Base-by-base conservation (phyloP, 257 asterid species). In the Anisodus acutangulus region DNA sequence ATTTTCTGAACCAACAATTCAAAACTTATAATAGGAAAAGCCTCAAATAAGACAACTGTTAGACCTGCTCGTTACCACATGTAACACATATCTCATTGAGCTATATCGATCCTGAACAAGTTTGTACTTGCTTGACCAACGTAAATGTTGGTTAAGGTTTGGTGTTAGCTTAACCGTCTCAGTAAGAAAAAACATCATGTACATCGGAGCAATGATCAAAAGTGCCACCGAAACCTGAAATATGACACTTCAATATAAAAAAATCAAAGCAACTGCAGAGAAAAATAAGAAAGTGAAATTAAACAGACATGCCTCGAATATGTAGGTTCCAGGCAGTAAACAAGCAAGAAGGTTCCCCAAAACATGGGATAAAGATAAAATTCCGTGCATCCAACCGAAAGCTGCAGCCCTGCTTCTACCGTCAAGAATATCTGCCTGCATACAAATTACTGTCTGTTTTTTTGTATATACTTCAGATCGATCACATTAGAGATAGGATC, bases 291-390 rank as follows among this genome's bases (percentile, higher is more conserved):
- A 79, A 54, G 37, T 41, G 45, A 67, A 51, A 37, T 47, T 82
- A 72, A 39, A 87, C 26, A 69, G 4, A 74, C 91, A 76, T 91
- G 90, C 99, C 95, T 78, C 87, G 66, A 96, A 96, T 78, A 93
- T 93, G 88, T 86, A 91, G 37, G 70, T 80, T 71, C 86, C 98
- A 0, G 98, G 97, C 76, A 96, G 98, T 88, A 94, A 93, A 82
- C 98, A 96, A 1, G 98, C 98, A 3, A 94, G 87, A 55, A 88
- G n/a, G 89, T 96, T 92, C 58, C 98, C 99, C 60, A 92, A 53
- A 39, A 96, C 97, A 85, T 94, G 98, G 5, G 99, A 93, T 82
- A 92, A 92, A 84, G 99, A 96, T 87, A 93, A 94, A 39, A 96
- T 90, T 66, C 99, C 99, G 10, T 2, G 94, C 90, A 94, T 91